These are phyloP conservation scores for Rutidosis leptorrhynchoides DNA, from an alignment of 129 eudicot genomes.

Conservation along the genomic window DNA sequence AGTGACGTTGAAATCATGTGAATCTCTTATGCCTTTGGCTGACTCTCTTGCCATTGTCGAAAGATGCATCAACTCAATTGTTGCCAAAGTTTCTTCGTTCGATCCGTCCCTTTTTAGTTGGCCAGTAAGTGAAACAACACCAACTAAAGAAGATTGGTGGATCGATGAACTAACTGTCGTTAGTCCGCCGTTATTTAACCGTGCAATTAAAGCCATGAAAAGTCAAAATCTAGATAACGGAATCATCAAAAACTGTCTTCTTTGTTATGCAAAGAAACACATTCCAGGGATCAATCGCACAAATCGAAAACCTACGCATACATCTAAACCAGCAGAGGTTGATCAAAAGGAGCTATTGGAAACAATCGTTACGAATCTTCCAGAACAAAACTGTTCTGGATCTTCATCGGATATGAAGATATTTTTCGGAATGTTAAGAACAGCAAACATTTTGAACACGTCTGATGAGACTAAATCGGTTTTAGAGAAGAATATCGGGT, in stretches of 20 bases:
- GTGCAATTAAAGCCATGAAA: conserved; percentile 25
- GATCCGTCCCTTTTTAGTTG: conserved; percentile 79
- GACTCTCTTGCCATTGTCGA: conserved; percentile 67
- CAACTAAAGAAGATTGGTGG: conserved; percentile 40
- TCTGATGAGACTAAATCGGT: conserved; percentile 43
- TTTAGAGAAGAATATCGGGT: conserved; percentile 84
- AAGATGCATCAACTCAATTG: conserved; percentile 64
- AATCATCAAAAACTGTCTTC: conserved; percentile 31
- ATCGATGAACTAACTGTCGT: conserved; percentile 54
- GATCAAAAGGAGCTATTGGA: conserved; percentile 82
- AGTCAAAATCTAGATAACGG: conserved; percentile 16
- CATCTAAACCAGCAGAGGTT: conserved; percentile 47
- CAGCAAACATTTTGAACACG: conserved; percentile 34
- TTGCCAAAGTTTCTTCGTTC: conserved; percentile 44
- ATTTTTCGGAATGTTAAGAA: conserved; percentile 36
- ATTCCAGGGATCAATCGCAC: conserved; percentile 75
- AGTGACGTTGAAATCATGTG: conserved; percentile 58
- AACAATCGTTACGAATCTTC: conserved; percentile 51
- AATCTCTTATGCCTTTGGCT: conserved; percentile 53
- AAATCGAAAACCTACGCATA: conserved; percentile 34
- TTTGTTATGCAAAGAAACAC: conserved; percentile 33
- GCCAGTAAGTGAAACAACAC: conserved; percentile 55
- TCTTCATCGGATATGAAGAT: conserved; percentile 45
- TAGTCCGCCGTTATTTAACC: conserved; percentile 21
- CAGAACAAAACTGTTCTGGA: conserved; percentile 40